phyloP scores from a whole-genome alignment of 352 stramenopile species.

The Phytophthora aleatoria region DNA sequence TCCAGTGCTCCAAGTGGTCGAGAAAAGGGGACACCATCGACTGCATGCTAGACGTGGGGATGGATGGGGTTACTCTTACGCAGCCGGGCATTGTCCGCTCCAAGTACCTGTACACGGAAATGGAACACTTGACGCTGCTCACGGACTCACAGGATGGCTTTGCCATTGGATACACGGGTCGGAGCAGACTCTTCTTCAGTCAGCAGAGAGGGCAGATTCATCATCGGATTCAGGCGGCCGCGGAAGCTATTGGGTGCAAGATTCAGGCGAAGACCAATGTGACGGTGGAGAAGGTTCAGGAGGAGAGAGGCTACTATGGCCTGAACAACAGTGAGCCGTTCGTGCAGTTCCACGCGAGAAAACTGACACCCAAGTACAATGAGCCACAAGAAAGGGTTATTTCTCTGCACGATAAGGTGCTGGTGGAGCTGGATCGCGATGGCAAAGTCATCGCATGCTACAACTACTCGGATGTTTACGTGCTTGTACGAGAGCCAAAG shows the following conservation, averaged over 20 bases:
- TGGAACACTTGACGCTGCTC: constrained; percentile 71
- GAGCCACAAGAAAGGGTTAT: constrained; percentile 54
- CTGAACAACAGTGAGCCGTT: constrained; percentile 58
- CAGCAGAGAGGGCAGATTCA: constrained; percentile 59
- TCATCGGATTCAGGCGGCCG: constrained; percentile 57
- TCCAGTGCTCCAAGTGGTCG: constrained; percentile 70
- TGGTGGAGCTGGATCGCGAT: constrained; percentile 68
- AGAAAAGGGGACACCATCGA: constrained; percentile 46
- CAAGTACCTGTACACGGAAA: constrained; percentile 82
- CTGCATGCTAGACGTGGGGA: constrained; percentile 63
- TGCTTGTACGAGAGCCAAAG: constrained; percentile 58
- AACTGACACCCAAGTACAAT: constrained; percentile 70
- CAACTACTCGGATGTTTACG: constrained; percentile 72
- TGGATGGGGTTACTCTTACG: constrained; percentile 59
- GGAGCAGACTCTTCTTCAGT: constrained; percentile 75
- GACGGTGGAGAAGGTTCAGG: constrained; percentile 49
- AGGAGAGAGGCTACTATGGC: constrained; percentile 52
- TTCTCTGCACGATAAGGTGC: constrained; percentile 68
- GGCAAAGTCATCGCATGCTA: constrained; percentile 62
- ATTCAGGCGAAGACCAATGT: constrained; percentile 45
- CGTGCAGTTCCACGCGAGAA: constrained; percentile 74
- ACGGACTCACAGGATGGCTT: constrained; percentile 65
- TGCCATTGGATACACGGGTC: constrained; percentile 67
- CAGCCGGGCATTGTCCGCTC: constrained; percentile 53
- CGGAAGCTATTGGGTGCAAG: constrained; percentile 59